phyloP scores from a whole-genome alignment of 495 filamentous ascomycete genomes.

The Articulospora tetracladia region DNA sequence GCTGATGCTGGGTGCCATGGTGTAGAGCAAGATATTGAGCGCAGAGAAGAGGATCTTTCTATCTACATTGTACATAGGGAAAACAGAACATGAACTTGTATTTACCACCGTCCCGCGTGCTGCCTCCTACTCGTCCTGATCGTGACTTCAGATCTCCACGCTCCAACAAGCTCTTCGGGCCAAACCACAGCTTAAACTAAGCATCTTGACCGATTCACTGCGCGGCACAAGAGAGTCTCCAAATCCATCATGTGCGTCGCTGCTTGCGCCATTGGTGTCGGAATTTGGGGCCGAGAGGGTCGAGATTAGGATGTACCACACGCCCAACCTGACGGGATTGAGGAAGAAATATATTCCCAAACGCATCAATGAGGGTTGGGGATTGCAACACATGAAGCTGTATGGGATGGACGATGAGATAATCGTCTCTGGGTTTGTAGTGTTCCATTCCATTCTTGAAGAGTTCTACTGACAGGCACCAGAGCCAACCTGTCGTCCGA shows the following conservation, averaged over 20 bases:
- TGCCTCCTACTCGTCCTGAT: conserved; percentile 11
- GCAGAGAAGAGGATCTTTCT: conserved; percentile 81
- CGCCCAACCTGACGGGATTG: conserved; percentile 87
- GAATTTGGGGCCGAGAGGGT: conserved; percentile 86
- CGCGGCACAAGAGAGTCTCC: conserved; percentile 90
- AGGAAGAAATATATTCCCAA: conserved; percentile 79
- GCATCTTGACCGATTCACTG: conserved; percentile 88
- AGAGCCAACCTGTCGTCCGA: conserved; percentile 89
- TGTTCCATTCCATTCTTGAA: background rate
- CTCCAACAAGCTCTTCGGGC: conserved; percentile 68
- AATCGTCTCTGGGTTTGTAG: conserved; percentile 77
- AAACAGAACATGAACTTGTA: conserved; percentile 86
- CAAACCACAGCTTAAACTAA: conserved; percentile 77
- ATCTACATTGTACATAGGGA: conserved; percentile 94
- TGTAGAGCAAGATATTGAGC: conserved; percentile 71
- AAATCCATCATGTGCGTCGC: conserved; percentile 81
- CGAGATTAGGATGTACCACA: conserved; percentile 96
- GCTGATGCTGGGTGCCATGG: conserved; percentile 16
- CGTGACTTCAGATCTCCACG: conserved; percentile 59
- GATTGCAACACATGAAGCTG: conserved; percentile 98
- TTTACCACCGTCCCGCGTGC: conserved; percentile 3
- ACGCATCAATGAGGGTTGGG: conserved; percentile 97
- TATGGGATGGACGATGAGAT: conserved; percentile 96
- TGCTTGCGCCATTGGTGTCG: conserved; percentile 73
- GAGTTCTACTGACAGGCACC: background rate